A percentile compares a stretch with the other conserved stretches of the same genome.
Conservation (phyloP, 495 filamentous ascomycete species). For the Tricharina praecox region DNA sequence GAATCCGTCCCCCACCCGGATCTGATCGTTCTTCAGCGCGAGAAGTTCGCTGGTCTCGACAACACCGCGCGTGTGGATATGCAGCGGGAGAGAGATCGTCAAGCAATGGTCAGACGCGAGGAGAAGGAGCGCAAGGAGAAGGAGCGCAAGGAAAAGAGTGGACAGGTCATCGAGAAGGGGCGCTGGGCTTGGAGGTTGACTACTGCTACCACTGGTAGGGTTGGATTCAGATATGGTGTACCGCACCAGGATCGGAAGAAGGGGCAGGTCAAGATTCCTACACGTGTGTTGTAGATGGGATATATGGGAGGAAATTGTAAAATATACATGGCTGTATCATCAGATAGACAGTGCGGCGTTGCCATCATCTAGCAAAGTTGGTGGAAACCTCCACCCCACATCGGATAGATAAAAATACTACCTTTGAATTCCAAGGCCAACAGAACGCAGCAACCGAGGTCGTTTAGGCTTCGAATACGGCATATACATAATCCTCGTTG, state of each 20-base stretch:
- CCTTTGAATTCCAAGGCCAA: too few relatives aligned
- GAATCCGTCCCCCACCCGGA: constrained; percentile 78
- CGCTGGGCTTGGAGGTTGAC: constrained; percentile 72
- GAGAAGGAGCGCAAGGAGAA: constrained; percentile 32
- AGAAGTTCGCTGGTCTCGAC: constrained; percentile 29
- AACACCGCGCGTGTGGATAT: constrained; percentile 28
- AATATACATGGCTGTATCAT: too few relatives aligned
- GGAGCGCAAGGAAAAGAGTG: constrained; percentile 29
- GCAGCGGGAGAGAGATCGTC: constrained; percentile 31
- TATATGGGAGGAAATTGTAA: constrained; percentile 1
- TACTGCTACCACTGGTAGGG: constrained; percentile 43
- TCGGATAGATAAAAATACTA: too few relatives aligned
- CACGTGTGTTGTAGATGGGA: constrained; percentile 33
- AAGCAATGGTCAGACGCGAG: constrained; percentile 27
- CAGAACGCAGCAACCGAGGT: too few relatives aligned
- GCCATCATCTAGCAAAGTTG: too few relatives aligned
- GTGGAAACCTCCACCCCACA: too few relatives aligned
- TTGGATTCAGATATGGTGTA: constrained; percentile 53
- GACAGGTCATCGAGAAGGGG: constrained; percentile 35
- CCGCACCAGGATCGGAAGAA: constrained; percentile 55
- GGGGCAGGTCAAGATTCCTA: constrained; percentile 57
- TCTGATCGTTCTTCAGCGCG: constrained; percentile 47
- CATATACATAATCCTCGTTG: too few relatives aligned
- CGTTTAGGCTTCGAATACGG: too few relatives aligned
- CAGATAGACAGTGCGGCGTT: too few relatives aligned